phyloP scores from a whole-genome alignment of 2,329 filamentous ascomycete species.

The Diaporthe citriasiana region DNA sequence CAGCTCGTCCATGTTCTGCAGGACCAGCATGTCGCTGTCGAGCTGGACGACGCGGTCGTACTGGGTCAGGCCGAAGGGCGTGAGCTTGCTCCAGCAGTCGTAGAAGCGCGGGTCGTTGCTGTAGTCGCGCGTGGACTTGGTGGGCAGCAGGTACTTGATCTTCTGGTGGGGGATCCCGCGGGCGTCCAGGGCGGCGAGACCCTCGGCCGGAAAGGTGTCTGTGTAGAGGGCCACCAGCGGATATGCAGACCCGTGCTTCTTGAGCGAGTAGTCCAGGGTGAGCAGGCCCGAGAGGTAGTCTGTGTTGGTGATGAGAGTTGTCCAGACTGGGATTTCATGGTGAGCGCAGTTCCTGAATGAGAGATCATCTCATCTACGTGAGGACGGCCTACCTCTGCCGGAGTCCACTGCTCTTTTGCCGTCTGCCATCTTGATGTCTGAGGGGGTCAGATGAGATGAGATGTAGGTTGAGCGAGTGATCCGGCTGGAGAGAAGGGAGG shows the following conservation, averaged over 20 bases:
- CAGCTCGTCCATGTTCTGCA: slow-evolving; percentile 90
- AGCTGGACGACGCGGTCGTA: slow-evolving; percentile 87
- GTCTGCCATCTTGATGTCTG: slow-evolving; percentile 49
- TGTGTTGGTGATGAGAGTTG: slow-evolving; percentile 87
- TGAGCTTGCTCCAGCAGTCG: slow-evolving; percentile 91
- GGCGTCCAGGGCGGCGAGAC: slow-evolving; percentile 76
- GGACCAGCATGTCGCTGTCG: slow-evolving; percentile 89
- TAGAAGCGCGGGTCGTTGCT: slow-evolving; percentile 86
- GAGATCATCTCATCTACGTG: slow-evolving; percentile 87
- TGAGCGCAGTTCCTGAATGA: background rate
- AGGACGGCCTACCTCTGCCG: slow-evolving; percentile 48
- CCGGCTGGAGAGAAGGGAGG: background rate
- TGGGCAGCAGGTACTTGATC: slow-evolving; percentile 81
- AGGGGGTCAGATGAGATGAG: background rate
- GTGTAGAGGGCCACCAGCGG: slow-evolving; percentile 89
- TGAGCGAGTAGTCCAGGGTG: slow-evolving; percentile 84
- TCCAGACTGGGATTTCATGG: slow-evolving; percentile 75
- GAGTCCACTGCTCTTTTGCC: slow-evolving; percentile 51
- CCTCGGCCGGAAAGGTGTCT: slow-evolving; percentile 77
- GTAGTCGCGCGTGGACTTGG: slow-evolving; percentile 73
- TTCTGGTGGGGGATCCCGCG: slow-evolving; percentile 78
- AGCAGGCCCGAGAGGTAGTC: slow-evolving; percentile 86
- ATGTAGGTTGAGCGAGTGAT: background rate
- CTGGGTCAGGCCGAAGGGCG: slow-evolving; percentile 81
- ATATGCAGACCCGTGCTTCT: slow-evolving; percentile 74